Base-by-base conservation (phyloP, 1,284 basidiomycete genomes). In the Laetiporus sulphureus region DNA sequence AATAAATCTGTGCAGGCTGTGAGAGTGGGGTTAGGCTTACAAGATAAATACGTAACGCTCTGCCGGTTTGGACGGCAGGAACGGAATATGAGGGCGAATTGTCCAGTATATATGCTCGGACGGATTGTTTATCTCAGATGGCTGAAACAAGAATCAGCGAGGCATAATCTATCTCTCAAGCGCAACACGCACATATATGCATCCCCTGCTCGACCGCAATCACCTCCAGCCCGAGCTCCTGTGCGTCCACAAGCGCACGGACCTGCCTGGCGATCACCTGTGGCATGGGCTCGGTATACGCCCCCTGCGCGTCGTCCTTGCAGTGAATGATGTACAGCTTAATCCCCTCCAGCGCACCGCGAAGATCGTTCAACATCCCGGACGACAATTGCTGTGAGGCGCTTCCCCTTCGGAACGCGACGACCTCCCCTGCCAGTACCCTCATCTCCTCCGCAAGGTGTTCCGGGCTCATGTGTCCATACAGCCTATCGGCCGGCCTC, bases 271-370 rank as follows among this genome's bases (percentile, higher is more conserved):
- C 67, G 42, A 89, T 87, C 30, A 83, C 60, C 4, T 75, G 65
- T 43, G 67, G 66, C 34, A 77, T 73, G 24, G 78, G 74, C 31
- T 60, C 60, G 30, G 68, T 67, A 20, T 61, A 63, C 35, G 53
- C 54, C 13, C 53, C 54, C 29, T 66, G 61, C 40, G 79, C 58
- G 38, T 77, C 73, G 49, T 88, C 84, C 56, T 92, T 92, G 66
- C 84, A 89, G 56, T 92, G 89, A 24, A 77, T 88, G 44, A 91
- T 66, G 55, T 77, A 84, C 19, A 92, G 72, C 36, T 69, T 67
- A 18, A 88, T 51, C 3, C 82, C 82, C 2, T 62, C 49, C 25
- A 90, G 63, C 7, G 72, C 69, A 30, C 72, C 75, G 7, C 60
- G 62, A 22, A 82, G 51, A 27, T 72, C 25, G n/a, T n/a, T n/a